Percentiles rank a stretch among this genome's conserved stretches.
phyloP scores from a whole-genome alignment of 768 basidiomycete species.

The Hydnum rufescens region DNA sequence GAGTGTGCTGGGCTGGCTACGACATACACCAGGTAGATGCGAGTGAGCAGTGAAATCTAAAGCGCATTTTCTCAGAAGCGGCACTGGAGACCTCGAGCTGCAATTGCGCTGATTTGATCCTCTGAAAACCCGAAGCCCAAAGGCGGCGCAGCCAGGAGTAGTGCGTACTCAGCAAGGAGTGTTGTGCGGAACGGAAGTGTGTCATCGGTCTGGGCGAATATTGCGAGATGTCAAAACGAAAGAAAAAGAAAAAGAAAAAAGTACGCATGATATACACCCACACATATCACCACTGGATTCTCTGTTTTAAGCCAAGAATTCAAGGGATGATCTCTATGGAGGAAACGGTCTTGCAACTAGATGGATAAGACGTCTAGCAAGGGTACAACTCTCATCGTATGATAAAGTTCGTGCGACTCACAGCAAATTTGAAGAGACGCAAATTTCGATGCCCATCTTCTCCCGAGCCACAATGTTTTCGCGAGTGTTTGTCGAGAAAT shows the following conservation, averaged over 20 bases:
- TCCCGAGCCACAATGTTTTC: constrained; percentile 34
- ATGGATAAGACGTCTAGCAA: background rate
- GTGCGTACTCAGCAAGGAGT: constrained; percentile 56
- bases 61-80: constrained; percentile 16
- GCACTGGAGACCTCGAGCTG: constrained; percentile 37
- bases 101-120: constrained; percentile 34
- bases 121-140: constrained; percentile 48
- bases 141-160: constrained; percentile 53
- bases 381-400: background rate
- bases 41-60: too few relatives aligned
- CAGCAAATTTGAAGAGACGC: constrained; percentile 61
- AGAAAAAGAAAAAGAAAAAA: background rate
- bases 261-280: constrained; percentile 21
- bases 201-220: constrained; percentile 51
- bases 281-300: constrained; percentile 62
- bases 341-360: background rate
- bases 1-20: too few relatives aligned
- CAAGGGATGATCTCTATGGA: background rate
- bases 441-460: constrained; percentile 54
- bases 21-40: too few relatives aligned
- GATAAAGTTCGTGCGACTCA: constrained; percentile 14
- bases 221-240: background rate
- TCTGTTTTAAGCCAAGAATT: background rate
- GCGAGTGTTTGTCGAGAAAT: constrained; percentile 43
- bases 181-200: constrained; percentile 59